These are phyloP conservation scores for Macrotyloma uniflorum DNA, from an alignment of 306 rosid genomes.

Conservation along the genomic window DNA sequence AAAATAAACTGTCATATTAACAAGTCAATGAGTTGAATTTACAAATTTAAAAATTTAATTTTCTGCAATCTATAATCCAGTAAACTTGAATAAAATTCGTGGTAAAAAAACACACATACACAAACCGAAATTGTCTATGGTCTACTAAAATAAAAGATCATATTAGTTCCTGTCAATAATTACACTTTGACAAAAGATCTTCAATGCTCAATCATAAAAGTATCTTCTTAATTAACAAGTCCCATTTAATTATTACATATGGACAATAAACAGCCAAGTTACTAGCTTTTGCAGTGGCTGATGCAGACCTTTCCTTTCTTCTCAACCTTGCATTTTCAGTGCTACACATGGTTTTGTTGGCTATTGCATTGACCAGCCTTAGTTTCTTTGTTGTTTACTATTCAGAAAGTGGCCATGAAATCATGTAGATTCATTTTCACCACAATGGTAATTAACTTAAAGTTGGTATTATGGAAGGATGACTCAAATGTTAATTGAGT, in stretches of 20 bases:
- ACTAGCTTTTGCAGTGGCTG: not conserved
- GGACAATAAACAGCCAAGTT: not conserved
- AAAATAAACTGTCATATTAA: too few relatives aligned
- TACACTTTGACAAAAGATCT: not conserved
- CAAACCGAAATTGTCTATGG: too few relatives aligned
- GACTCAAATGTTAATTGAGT: not conserved
- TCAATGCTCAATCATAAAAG: not conserved
- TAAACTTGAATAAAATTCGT: too few relatives aligned
- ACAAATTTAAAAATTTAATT: too few relatives aligned
- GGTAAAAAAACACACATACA: too few relatives aligned
- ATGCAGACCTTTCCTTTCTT: not conserved
- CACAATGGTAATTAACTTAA: not conserved
- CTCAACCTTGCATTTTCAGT: conserved; percentile 4
- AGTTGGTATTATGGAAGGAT: not conserved
- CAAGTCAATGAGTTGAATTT: too few relatives aligned
- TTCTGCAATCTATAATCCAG: too few relatives aligned
- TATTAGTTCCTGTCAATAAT: not conserved
- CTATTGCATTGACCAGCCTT: not conserved
- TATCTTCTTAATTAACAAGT: not conserved
- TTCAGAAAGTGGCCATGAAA: not conserved
- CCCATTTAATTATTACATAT: not conserved
- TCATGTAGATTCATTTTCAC: not conserved
- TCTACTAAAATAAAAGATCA: too few relatives aligned
- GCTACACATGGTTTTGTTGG: not conserved
- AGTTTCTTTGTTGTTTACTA: not conserved